These are phyloP conservation scores for Pichia sp. DNA, from an alignment of 1,139 yeast species.

Conservation along the genomic window DNA sequence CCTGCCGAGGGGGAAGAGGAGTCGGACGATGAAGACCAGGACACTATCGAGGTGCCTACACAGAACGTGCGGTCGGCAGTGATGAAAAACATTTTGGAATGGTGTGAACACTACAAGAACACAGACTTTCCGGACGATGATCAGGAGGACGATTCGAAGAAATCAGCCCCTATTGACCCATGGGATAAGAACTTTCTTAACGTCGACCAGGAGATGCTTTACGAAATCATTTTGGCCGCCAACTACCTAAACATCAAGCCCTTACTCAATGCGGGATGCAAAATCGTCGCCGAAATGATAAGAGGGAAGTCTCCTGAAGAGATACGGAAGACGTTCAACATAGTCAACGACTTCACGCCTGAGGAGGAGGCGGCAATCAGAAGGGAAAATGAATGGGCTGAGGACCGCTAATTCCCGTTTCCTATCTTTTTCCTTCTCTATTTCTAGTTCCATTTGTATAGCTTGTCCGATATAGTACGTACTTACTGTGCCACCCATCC, in stretches of 20 bases:
- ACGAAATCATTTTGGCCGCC: constrained; percentile 93
- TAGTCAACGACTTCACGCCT: constrained; percentile 93
- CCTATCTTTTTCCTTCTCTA: background rate
- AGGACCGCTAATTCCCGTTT: constrained; percentile 62
- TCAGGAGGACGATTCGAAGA: constrained; percentile 71
- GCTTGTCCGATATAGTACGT: background rate
- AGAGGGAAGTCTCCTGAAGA: constrained; percentile 95
- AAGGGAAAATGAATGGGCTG: constrained; percentile 99
- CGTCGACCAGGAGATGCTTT: constrained; percentile 97
- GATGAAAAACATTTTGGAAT: constrained; percentile 84
- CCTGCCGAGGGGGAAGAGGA: constrained; percentile 52
- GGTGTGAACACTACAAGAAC: constrained; percentile 96
- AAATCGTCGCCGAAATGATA: constrained; percentile 97
- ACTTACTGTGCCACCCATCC: background rate
- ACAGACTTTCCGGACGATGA: constrained; percentile 75
- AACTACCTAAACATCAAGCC: constrained; percentile 93
- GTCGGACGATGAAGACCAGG: constrained; percentile 41
- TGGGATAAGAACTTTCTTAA: constrained; percentile 96
- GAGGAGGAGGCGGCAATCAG: constrained; percentile 98
- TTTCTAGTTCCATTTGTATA: background rate
- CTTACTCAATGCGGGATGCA: constrained; percentile 90
- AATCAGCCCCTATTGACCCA: constrained; percentile 80
- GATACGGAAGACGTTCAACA: constrained; percentile 93
- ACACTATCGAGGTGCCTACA: constrained; percentile 75
- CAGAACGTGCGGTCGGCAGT: constrained; percentile 88